Evolutionary conservation across 148 eudicot genomes (phyloP), one percentile per base, ranked within the genome.

Genomic region (Rhododendron henanense): DNA sequence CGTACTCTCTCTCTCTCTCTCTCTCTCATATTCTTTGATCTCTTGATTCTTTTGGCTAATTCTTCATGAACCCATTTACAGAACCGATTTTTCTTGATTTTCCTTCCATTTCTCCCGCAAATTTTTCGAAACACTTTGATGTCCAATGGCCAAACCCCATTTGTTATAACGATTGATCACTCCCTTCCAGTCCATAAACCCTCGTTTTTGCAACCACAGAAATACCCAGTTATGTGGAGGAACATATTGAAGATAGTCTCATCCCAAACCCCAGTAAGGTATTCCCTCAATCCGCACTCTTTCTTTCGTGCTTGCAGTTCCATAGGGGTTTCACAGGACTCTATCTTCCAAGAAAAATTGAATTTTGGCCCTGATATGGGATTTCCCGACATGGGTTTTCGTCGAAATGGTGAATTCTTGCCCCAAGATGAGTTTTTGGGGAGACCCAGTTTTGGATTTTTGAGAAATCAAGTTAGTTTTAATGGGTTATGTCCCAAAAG

Each of bases 171-270:
- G 50, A 69, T 85, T 82, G 82, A 90, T 85, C 83, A 51, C 39
- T 81, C 85, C 5, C 44, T 41, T 48, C 84, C 89, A 71, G 28
- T 88, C 63, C 35, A 78, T 79, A 85, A 83, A 74, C 86, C 90
- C 78, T 16, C 81, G 10, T 51, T 35, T 79, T 74, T 84, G 51
- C 59, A 69, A 25, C 82, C 86, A 16, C 48, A 63, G 65, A 57
- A 82, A 71, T 85, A 91, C 86, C 55, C 86, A 74, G 81, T 83
- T 85, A 94, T 94, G 98, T 95, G 92, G 97, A 90, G 92, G 90
- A 94, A 81, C 87, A 81, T 92, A 73, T 90, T 90, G 35, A 92
- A 90, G 78, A 83, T 86, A 82, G 88, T 89, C 28, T 71, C 87
- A 83, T 88, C 89, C 67, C 92, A 89, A 84, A 86, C 87, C 86